These are phyloP conservation scores for Dryadomyces sulphureus DNA, from an alignment of 2,329 filamentous ascomycete genomes.

Conservation along the genomic window DNA sequence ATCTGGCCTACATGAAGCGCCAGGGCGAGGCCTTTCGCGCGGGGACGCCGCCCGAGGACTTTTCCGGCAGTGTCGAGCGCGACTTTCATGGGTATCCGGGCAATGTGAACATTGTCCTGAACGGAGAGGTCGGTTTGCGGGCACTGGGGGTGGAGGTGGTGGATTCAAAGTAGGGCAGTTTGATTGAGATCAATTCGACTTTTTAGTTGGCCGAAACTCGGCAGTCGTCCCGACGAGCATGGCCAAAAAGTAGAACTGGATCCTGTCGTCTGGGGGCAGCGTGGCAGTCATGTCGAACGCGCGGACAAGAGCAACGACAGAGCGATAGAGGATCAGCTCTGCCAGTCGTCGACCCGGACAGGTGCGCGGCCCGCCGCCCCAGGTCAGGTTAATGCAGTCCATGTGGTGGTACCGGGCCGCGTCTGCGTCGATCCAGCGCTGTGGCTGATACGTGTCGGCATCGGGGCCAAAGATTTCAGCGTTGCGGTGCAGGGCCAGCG, in stretches of 20 bases:
- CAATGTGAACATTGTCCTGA: no score
- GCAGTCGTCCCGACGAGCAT: constrained; percentile 33
- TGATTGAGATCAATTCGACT: no score
- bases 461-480: constrained; percentile 31
- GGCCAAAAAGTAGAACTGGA: constrained; percentile 34
- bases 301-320: constrained; percentile 24
- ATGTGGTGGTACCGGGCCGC: constrained; percentile 20
- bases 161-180: no score
- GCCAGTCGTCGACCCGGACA: constrained; percentile 37
- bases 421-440: constrained; percentile 28
- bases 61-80: no score
- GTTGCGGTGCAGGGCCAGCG: constrained; percentile 34
- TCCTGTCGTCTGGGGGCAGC: constrained; percentile 23
- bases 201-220: constrained; percentile 17
- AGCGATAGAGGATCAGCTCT: constrained; percentile 32
- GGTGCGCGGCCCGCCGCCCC: constrained; percentile 34
- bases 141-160: no score
- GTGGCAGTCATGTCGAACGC: constrained; percentile 28
- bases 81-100: no score
- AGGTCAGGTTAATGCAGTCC: constrained; percentile 33
- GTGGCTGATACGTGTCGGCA: constrained; percentile 27
- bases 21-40: no score
- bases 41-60: no score
- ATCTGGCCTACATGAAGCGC: background rate
- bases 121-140: no score